Evolutionary conservation across 352 stramenopile species (phyloP).

Genomic region (Phytophthora pinifolia): DNA sequence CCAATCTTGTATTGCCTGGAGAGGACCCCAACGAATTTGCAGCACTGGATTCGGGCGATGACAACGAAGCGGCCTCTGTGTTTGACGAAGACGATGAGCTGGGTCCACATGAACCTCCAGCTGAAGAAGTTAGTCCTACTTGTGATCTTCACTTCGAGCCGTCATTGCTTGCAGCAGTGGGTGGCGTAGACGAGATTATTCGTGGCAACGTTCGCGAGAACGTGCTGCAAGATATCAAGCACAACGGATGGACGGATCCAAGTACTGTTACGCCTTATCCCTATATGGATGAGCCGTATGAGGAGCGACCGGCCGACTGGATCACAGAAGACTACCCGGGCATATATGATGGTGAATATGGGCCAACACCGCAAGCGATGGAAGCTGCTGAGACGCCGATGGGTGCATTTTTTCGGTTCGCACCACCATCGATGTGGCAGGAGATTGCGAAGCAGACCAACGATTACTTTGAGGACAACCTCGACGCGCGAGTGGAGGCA

Average conservation of each 20-base stretch:
- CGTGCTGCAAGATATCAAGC: not conserved
- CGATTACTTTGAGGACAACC: slow-evolving; percentile 11
- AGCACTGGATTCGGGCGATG: slow-evolving; percentile 9
- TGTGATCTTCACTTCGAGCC: slow-evolving; percentile 8
- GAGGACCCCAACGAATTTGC: not conserved
- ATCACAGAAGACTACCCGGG: slow-evolving; percentile 1
- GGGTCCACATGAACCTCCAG: not conserved
- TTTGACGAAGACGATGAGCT: slow-evolving; percentile 11
- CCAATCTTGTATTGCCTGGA: not conserved
- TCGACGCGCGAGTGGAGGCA: not conserved
- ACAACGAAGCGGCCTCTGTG: not conserved
- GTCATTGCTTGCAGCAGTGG: not conserved
- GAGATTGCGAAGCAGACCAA: not conserved
- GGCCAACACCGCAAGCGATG: not conserved
- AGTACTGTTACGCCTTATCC: not conserved
- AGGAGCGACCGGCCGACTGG: not conserved
- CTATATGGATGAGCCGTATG: slow-evolving; percentile 13
- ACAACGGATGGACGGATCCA: slow-evolving; percentile 1
- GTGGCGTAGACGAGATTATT: not conserved
- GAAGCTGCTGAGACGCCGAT: not conserved
- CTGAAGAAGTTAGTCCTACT: not conserved
- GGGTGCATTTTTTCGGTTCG: slow-evolving; percentile 1
- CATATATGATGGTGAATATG: slow-evolving; percentile 4
- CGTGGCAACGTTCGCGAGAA: not conserved
- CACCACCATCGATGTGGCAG: not conserved